Percentiles rank a stretch among this genome's conserved stretches.
phyloP scores from a whole-genome alignment of 1,284 basidiomycete species.

The Neonothopanus nambi region DNA sequence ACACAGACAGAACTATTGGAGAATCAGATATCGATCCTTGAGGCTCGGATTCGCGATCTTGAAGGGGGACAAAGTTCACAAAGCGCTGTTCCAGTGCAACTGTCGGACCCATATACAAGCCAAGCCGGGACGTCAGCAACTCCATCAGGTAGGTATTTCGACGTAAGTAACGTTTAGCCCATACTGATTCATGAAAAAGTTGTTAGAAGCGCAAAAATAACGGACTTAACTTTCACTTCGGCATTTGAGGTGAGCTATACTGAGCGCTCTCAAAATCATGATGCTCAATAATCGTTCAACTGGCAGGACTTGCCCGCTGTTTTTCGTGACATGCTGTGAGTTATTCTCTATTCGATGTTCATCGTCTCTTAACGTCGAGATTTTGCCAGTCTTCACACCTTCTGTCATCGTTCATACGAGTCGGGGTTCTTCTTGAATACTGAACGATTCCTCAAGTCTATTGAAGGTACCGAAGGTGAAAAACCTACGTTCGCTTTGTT shows the following conservation, averaged over 20 bases:
- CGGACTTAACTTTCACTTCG: neutral
- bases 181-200: neutral
- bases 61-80: too few relatives aligned
- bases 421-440: slow-evolving; percentile 7
- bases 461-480: neutral
- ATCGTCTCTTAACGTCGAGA: neutral
- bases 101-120: too few relatives aligned
- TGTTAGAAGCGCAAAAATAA: neutral
- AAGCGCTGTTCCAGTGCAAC: neutral
- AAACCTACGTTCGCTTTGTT: slow-evolving; percentile 23
- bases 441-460: slow-evolving; percentile 2
- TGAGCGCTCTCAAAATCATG: too few relatives aligned
- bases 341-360: neutral
- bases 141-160: neutral
- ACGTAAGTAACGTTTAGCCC: neutral
- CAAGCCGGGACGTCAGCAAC: neutral
- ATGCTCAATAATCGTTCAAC: neutral
- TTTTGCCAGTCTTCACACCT: neutral
- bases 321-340: neutral
- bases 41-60: slow-evolving; percentile 3
- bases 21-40: slow-evolving; percentile 7
- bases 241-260: neutral
- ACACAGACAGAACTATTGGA: neutral
- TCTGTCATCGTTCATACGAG: neutral
- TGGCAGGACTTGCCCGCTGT: neutral